Base-by-base conservation (phyloP, 169 alveolate species). In the Cryptosporidium baileyi region DNA sequence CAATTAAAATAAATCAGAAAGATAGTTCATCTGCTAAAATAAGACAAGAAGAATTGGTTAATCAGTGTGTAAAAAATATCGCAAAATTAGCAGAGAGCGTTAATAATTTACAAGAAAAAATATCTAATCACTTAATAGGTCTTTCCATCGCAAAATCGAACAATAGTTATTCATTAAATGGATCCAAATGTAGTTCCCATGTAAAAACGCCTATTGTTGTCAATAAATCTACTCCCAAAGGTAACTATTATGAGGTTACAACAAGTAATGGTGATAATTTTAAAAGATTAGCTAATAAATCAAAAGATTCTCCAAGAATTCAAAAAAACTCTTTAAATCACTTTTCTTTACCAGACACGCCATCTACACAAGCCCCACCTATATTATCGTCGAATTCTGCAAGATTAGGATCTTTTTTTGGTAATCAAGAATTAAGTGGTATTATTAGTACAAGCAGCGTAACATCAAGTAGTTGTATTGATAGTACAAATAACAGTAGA, bases 61-160 rank as follows among this genome's bases (percentile, higher is more conserved):
- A 74, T 41, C 85, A 74, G 36, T 74, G 85, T 54, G 85, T 74
- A 6, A 51, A 74, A 9, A 74, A 74, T 40, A 74, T 74, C 41
- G 85, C 85, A 54, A 74, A 74, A 36, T 40, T 74, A 45, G 85
- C 85, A n/a, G 85, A 74, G 52, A 74, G 85, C 26, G 85, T 74
- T 3, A 74, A 74, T 38, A 74, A 57, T 36, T 61, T 74, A 19
- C 85, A 74, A 34, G 85, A 74, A 57, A 74, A 74, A 47, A 74
- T 74, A 6, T 74, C 85, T 26, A 74, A 51, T 57, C 85, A 74
- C 28, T 43, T 74, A 9, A 74, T 74, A 24, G 85, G 74, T n/a
- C 43, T 74, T 13, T 74, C 85, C 4, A 32, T 57, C n/a, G 52
- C 85, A n/a, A 74, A 57, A 44, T 54, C 74, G 6, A 54, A 9